Evolutionary conservation across 768 basidiomycete genomes (phyloP), one percentile per base, ranked within the genome.

Genomic region (Naematelia encephala): DNA sequence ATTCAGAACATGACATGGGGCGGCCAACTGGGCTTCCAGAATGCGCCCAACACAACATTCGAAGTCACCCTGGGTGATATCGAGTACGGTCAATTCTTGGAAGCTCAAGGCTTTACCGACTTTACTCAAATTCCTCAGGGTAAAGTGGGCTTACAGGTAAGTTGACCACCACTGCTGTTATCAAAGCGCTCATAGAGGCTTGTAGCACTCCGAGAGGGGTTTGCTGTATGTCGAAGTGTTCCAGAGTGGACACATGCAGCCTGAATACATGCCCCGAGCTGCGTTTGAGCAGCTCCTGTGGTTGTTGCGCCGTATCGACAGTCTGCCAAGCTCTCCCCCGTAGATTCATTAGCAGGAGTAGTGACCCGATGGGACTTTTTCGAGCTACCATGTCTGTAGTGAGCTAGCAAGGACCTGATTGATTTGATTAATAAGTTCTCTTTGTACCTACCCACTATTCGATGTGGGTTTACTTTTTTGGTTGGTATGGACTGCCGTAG

Each of bases 1-100:
- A 52, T 52, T 28, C 51, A 52, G 51, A 52, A 52, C 51, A 52
- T 52, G 51, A 52, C 51, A 16, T 52, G 51, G 51, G 23, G 23
- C 29, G 51, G 51, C 30, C 25, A 52, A 23, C 51, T 52, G 25
- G 51, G 51, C 23, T 52, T 52, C 51, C 51, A 52, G 51, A 29
- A 26, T 28, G 14, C 27, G 29, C 51, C 51, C 26, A 52, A 52
- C 51, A 19, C 25, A 21, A n/a, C 51, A 5, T 28, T 52, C 51
- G 29, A n/a, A 16, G 29, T 52, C 26, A 28, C n/a, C 25, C 16
- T 52, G 11, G 25, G 25, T 19, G 51, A 52, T 23, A 11, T 52
- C 5, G 16, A 16, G 3, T 29, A 27, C 29, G 21, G 19, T 11
- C 28, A 14, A 28, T 23, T 23, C 29, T 52, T 52, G n/a, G 27